Evolutionary conservation across 495 filamentous ascomycete genomes (phyloP), one percentile per base, ranked within the genome.

Genomic region (Lasiosphaeria ovina): DNA sequence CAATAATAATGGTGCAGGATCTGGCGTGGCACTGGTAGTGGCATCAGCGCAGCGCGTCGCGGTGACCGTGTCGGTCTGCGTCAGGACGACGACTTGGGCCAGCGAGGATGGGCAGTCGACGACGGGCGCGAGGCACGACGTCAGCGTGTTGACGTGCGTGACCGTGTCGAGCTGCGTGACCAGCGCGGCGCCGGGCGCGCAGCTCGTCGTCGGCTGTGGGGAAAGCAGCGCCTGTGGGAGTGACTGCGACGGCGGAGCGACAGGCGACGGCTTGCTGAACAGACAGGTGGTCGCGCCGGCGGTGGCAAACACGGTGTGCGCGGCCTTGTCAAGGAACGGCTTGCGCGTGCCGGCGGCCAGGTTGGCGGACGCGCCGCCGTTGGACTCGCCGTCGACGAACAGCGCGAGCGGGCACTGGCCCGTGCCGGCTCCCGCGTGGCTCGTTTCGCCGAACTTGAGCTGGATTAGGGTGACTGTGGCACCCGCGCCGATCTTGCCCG

Each of bases 201-300:
- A 14, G 11, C 16, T 42, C n/a, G 16, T 51, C 7, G 49, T 54
- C 24, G 24, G 24, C 24, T 24, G 24, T 24, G 32, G 45, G 48
- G 34, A 5, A 17, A 34, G 24, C 24, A 24, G 24, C 24, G 24
- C 24, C 24, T 0, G 40, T 1, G 16, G 47, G 3, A 50, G 47
- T 3, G 12, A 4, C 6, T 11, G 1, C 2, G 9, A 50, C 5
- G 8, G 47, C 11, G 4, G 68, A 57, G 51, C 66, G 68, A 14
- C 36, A n/a, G 0, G 63, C 1, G 8, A 14, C 38, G 17, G 34
- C 48, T 51, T 44, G 34, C 54, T 54, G 9, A 34, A 48, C 9
- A 74, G 62, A 54, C 72, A 74, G 6, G 68, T 70, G 51, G 58
- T 74, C 0, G 72, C 65, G 1, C 64, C 57, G n/a, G 69, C 72